phyloP scores from a whole-genome alignment of 352 stramenopile genomes.

The Phytophthora ramorum region DNA sequence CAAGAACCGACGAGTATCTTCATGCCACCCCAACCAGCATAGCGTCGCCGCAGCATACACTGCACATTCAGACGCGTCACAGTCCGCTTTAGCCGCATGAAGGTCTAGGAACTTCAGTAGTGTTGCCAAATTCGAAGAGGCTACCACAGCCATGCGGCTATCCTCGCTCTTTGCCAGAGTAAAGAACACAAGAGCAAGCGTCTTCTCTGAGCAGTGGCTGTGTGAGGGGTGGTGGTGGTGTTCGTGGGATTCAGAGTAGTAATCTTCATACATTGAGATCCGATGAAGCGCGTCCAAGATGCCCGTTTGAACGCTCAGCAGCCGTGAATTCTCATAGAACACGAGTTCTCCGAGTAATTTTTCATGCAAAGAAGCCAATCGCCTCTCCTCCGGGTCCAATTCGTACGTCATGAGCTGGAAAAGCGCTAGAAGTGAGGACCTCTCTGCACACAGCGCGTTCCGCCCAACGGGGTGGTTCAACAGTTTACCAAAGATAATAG shows the following conservation, averaged over 20 bases:
- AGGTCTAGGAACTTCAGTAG: conserved; percentile 44
- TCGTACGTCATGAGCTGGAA: conserved; percentile 54
- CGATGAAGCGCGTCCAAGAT: conserved; percentile 58
- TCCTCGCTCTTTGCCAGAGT: conserved; percentile 55
- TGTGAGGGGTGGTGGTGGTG: conserved; percentile 1
- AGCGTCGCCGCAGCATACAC: conserved; percentile 56
- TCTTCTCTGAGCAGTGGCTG: conserved; percentile 27
- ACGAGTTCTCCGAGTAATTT: conserved; percentile 58
- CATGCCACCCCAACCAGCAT: conserved; percentile 69
- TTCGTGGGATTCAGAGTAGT: not conserved
- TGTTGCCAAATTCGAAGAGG: conserved; percentile 41
- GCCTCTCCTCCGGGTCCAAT: conserved; percentile 6
- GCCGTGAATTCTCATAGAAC: conserved; percentile 58
- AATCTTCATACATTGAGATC: conserved; percentile 27
- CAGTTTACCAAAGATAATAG: conserved; percentile 67
- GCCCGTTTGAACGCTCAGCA: conserved; percentile 57
- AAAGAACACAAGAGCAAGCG: conserved; percentile 62
- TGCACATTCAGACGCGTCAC: conserved; percentile 35
- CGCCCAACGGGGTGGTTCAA: conserved; percentile 51
- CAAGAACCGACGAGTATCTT: conserved; percentile 46
- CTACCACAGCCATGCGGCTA: conserved; percentile 51
- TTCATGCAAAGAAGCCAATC: conserved; percentile 41
- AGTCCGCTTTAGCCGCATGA: conserved; percentile 34
- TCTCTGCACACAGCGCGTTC: conserved; percentile 53
- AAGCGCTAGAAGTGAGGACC: conserved; percentile 52